Base-by-base conservation (phyloP, 106 monocot genomes). In the Platanthera zijinensis region DNA sequence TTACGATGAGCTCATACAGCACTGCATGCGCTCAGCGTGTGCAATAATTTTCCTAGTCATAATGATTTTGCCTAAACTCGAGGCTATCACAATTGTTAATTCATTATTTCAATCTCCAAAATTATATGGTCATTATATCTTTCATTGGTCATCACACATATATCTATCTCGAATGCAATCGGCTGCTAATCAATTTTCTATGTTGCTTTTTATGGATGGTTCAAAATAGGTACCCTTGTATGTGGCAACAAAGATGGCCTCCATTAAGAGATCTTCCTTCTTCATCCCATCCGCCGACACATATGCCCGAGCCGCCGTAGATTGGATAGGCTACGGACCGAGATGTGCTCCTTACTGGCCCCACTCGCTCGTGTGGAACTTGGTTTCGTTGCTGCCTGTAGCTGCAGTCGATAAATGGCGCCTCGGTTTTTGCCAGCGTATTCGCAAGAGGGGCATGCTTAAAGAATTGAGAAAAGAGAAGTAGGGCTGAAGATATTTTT, bases 231-330 rank as follows among this genome's bases (percentile, higher is more conserved):
- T 93, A 8, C 96, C 96, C 0, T 47, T 96, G 66, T 96, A 96
- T 49, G 96, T 96, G 48, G 93, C 93, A 30, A 96, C 96, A n/a
- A 96, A 86, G 81, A 91, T 96, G 96, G 87, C 96, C 51, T 96
- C 96, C 0, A 93, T 96, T 56, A 78, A 78, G 80, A 90, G 66
- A 78, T 87, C 96, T 45, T 91, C 93, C 45, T 89, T 96, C 78
- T 83, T 89, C 14, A 89, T 87, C 12, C 96, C 96, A 10, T 96
- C 96, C 19, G 48, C 93, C 0, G 93, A 96, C 45, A 78, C 83
- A 2, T 96, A 93, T 39, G 89, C 96, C 8, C 82, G 84, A 47
- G 74, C 87, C 8, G 90, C 84, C 39, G 11, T 96, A 48, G 51
- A 79, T 17, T 88, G 83, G 85, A 91, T 96, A 10, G 96, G 96